phyloP scores from a whole-genome alignment of 306 rosid species.

The Fagus sylvatica region DNA sequence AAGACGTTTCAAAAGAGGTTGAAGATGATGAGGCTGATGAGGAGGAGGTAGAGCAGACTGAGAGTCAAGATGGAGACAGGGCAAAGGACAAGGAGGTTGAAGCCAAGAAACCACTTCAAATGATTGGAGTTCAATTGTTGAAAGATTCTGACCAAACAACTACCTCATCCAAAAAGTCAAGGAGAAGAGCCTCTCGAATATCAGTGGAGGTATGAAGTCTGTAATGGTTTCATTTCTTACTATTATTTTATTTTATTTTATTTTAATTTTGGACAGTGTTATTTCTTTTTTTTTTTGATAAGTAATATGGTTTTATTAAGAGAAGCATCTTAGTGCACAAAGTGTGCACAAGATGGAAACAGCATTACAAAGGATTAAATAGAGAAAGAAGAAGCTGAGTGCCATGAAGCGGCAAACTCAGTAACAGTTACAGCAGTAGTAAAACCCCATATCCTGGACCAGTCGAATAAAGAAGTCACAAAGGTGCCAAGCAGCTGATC shows the following conservation, averaged over 20 bases:
- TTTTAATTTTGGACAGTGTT: neutral
- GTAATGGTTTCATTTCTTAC: neutral
- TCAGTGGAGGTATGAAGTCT: slow-evolving; percentile 57
- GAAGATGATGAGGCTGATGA: slow-evolving; percentile 81
- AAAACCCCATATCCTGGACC: no score
- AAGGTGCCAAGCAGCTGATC: no score
- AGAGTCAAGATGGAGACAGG: slow-evolving; percentile 71
- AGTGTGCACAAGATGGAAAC: no score
- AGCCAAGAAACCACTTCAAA: slow-evolving; percentile 87
- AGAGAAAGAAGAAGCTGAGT: no score
- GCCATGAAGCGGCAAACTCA: no score
- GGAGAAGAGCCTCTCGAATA: slow-evolving; percentile 43
- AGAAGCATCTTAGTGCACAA: no score
- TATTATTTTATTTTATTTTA: slow-evolving; percentile 3
- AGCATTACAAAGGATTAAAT: no score
- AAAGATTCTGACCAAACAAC: slow-evolving; percentile 71
- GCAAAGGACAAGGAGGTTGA: slow-evolving; percentile 78
- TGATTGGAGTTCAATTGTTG: slow-evolving; percentile 91
- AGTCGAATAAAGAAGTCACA: no score
- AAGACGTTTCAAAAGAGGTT: slow-evolving; percentile 62
- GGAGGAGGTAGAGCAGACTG: slow-evolving; percentile 63
- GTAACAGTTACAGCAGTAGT: no score
- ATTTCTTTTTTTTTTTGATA: no score
- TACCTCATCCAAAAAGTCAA: slow-evolving; percentile 63
- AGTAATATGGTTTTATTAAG: no score